phyloP scores from a whole-genome alignment of 2,329 filamentous ascomycete species.

The Fusarium longipes region DNA sequence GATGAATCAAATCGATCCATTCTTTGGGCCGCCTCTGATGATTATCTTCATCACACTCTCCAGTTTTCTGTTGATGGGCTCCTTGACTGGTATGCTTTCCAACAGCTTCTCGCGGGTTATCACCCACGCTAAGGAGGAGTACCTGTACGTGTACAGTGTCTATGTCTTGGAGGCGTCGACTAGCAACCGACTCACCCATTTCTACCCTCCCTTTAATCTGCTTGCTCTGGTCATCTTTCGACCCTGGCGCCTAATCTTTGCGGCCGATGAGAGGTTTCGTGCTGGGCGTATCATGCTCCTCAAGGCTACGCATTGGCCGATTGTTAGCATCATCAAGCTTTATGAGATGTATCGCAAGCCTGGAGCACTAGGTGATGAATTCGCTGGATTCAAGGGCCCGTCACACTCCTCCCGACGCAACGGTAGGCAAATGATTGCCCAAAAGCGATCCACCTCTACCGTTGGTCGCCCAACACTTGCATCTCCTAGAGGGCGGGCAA shows the following conservation, averaged over 20 bases:
- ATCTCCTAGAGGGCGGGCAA: slow-evolving; percentile 31
- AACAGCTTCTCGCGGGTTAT: slow-evolving; percentile 78
- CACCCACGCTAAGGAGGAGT: slow-evolving; percentile 76
- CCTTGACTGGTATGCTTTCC: slow-evolving; percentile 80
- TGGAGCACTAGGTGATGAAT: slow-evolving; percentile 54
- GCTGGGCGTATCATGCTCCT: slow-evolving; percentile 70
- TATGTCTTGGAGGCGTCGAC: slow-evolving; percentile 75
- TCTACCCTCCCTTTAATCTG: slow-evolving; percentile 79
- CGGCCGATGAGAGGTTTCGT: slow-evolving; percentile 72
- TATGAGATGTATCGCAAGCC: slow-evolving; percentile 68
- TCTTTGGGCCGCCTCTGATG: slow-evolving; percentile 71
- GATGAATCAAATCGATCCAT: slow-evolving; percentile 68
- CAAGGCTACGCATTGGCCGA: slow-evolving; percentile 72
- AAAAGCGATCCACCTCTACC: slow-evolving; percentile 37
- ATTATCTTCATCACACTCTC: slow-evolving; percentile 81
- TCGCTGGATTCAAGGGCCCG: slow-evolving; percentile 62
- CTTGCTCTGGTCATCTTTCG: slow-evolving; percentile 77
- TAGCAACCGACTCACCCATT: slow-evolving; percentile 75
- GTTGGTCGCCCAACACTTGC: slow-evolving; percentile 31
- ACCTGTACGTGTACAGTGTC: slow-evolving; percentile 78
- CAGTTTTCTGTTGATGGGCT: slow-evolving; percentile 82
- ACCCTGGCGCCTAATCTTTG: slow-evolving; percentile 75
- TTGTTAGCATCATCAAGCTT: slow-evolving; percentile 74
- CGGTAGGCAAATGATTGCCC: slow-evolving; percentile 24
- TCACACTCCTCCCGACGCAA: slow-evolving; percentile 46